These are phyloP conservation scores for Monosporascus ibericus DNA, from an alignment of 2,329 filamentous ascomycete species.

Conservation along the genomic window DNA sequence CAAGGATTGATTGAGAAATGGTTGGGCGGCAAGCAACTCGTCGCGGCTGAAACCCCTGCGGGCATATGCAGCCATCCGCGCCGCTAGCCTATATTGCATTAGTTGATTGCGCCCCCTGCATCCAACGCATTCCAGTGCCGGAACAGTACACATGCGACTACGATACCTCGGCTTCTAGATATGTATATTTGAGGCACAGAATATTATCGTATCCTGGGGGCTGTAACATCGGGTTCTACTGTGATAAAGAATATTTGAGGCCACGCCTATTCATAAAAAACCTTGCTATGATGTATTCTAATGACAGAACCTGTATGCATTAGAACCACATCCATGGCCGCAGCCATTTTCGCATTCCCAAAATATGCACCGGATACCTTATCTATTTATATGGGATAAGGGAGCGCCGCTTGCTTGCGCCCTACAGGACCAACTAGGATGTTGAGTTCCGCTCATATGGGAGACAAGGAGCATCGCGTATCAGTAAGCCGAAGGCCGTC, in stretches of 20 bases:
- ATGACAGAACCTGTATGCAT: too few relatives aligned
- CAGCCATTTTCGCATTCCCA: too few relatives aligned
- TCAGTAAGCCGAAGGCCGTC: too few relatives aligned
- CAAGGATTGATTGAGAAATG: conserved; percentile 15
- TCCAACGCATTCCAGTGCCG: background rate
- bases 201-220: too few relatives aligned
- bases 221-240: too few relatives aligned
- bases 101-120: background rate
- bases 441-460: background rate
- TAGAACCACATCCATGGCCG: too few relatives aligned
- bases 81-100: background rate
- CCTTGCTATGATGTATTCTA: too few relatives aligned
- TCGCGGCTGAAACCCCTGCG: conserved; percentile 22
- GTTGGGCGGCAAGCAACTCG: conserved; percentile 21
- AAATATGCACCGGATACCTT: background rate
- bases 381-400: background rate
- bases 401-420: too few relatives aligned
- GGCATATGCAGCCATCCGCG: conserved; percentile 2
- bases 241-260: too few relatives aligned
- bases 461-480: background rate
- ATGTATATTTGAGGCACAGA: too few relatives aligned
- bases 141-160: background rate
- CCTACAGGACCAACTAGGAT: background rate
- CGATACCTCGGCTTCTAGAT: too few relatives aligned
- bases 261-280: too few relatives aligned